phyloP scores from a whole-genome alignment of 495 filamentous ascomycete genomes.

The Durotheca rogersii region DNA sequence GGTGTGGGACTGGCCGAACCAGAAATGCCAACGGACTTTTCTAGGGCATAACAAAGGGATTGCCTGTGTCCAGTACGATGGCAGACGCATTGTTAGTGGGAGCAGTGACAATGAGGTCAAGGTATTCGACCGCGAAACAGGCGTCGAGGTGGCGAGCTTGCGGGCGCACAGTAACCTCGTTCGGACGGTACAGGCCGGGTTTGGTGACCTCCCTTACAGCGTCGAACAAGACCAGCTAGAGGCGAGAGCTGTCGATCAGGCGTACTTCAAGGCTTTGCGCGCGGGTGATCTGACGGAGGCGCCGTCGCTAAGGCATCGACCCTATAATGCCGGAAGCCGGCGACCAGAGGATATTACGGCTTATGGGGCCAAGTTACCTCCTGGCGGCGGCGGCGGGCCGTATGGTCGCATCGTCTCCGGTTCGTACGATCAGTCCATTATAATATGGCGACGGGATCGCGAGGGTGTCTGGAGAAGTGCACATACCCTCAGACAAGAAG shows the following conservation, averaged over 20 bases:
- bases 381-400: constrained; percentile 80
- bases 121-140: constrained; percentile 83
- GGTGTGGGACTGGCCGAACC: constrained; percentile 86
- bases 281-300: constrained; percentile 53
- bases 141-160: constrained; percentile 84
- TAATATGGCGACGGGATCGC: constrained; percentile 85
- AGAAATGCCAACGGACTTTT: constrained; percentile 71
- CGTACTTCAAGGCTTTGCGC: constrained; percentile 68
- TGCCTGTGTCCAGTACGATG: constrained; percentile 95
- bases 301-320: constrained; percentile 46
- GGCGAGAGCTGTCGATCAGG: constrained; percentile 68
- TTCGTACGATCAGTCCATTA: constrained; percentile 91
- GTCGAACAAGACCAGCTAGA: constrained; percentile 68
- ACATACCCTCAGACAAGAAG: constrained; percentile 70
- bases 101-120: constrained; percentile 94
- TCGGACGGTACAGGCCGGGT: constrained; percentile 89
- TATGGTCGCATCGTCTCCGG: constrained; percentile 91
- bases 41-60: constrained; percentile 92
- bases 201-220: constrained; percentile 82
- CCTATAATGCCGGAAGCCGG: constrained; percentile 72
- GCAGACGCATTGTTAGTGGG: constrained; percentile 92
- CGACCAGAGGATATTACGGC: constrained; percentile 75
- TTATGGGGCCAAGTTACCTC: constrained; percentile 78
- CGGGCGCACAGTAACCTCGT: constrained; percentile 80
- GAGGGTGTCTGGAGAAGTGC: constrained; percentile 78